These are phyloP conservation scores for Neonectria magnoliae DNA, from an alignment of 2,329 filamentous ascomycete species.

Conservation along the genomic window DNA sequence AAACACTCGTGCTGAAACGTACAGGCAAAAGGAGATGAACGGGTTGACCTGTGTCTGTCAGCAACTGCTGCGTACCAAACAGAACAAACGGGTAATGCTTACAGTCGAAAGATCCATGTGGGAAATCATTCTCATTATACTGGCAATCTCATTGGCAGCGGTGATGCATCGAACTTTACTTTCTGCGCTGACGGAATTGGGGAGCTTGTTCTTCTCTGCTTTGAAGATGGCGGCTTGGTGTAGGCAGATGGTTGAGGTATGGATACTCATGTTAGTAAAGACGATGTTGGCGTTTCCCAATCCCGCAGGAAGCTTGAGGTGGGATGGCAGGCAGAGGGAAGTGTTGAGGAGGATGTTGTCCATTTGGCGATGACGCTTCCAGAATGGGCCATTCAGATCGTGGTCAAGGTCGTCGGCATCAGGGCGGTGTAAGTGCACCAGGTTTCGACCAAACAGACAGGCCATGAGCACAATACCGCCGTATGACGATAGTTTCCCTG, in stretches of 20 bases:
- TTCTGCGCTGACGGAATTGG: slow-evolving; percentile 81
- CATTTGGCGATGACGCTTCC: slow-evolving; percentile 89
- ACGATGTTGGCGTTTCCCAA: slow-evolving; percentile 84
- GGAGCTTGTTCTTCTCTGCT: slow-evolving; percentile 86
- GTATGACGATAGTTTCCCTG: slow-evolving; percentile 78
- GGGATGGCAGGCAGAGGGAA: slow-evolving; percentile 80
- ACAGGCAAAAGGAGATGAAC: slow-evolving; percentile 94
- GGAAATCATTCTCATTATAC: slow-evolving; percentile 94
- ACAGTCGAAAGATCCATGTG: slow-evolving; percentile 87
- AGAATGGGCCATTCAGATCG: slow-evolving; percentile 92
- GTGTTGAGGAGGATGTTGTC: slow-evolving; percentile 93
- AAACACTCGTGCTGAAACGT: slow-evolving; percentile 94
- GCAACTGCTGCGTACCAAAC: neutral
- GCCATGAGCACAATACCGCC: slow-evolving; percentile 85
- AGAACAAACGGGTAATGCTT: slow-evolving; percentile 50
- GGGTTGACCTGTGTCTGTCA: slow-evolving; percentile 80
- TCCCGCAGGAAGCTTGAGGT: slow-evolving; percentile 81
- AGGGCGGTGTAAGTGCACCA: slow-evolving; percentile 90
- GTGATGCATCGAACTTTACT: slow-evolving; percentile 94
- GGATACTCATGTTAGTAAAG: slow-evolving; percentile 96
- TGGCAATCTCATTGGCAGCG: slow-evolving; percentile 91
- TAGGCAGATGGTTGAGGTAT: slow-evolving; percentile 96
- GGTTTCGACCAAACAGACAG: slow-evolving; percentile 89
- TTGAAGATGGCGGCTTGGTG: slow-evolving; percentile 99
- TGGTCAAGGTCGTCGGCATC: slow-evolving; percentile 82